These are phyloP conservation scores for Acer campestre DNA, from an alignment of 345 rosid genomes.

Conservation along the genomic window DNA sequence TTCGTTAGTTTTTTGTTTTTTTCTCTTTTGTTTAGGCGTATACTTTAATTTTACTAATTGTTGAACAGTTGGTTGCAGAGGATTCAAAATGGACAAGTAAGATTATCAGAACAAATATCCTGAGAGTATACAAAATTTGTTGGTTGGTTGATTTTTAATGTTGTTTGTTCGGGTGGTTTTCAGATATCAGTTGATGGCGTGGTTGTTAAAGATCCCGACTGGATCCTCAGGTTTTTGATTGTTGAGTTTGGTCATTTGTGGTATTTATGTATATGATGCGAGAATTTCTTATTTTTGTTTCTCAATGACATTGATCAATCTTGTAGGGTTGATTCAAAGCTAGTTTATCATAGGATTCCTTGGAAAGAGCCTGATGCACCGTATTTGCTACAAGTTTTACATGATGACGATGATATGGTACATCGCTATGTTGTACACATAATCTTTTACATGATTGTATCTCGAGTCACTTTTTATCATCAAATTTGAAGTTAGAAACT, in stretches of 20 bases:
- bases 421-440: neutral
- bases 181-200: slow-evolving; percentile 68
- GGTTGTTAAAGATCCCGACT: slow-evolving; percentile 56
- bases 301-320: neutral
- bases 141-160: neutral
- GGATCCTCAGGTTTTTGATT: slow-evolving; percentile 54
- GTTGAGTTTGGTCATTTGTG: neutral
- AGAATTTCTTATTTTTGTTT: slow-evolving; percentile 8
- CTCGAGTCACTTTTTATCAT: neutral
- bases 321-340: slow-evolving; percentile 57
- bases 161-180: slow-evolving; percentile 19
- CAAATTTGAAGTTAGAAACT: neutral
- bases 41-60: slow-evolving; percentile 9
- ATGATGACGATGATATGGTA: slow-evolving; percentile 83
- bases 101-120: neutral
- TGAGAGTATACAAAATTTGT: neutral
- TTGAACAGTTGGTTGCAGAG: slow-evolving; percentile 82
- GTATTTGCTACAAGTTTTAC: slow-evolving; percentile 44
- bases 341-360: slow-evolving; percentile 80
- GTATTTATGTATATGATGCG: neutral
- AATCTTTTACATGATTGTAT: neutral
- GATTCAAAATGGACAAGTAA: slow-evolving; percentile 81
- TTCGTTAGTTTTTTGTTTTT: neutral
- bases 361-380: slow-evolving; percentile 89
- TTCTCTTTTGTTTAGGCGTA: neutral